These are phyloP conservation scores for Dipodascopsis uninucleata DNA, from an alignment of 805 yeast species.

Conservation along the genomic window DNA sequence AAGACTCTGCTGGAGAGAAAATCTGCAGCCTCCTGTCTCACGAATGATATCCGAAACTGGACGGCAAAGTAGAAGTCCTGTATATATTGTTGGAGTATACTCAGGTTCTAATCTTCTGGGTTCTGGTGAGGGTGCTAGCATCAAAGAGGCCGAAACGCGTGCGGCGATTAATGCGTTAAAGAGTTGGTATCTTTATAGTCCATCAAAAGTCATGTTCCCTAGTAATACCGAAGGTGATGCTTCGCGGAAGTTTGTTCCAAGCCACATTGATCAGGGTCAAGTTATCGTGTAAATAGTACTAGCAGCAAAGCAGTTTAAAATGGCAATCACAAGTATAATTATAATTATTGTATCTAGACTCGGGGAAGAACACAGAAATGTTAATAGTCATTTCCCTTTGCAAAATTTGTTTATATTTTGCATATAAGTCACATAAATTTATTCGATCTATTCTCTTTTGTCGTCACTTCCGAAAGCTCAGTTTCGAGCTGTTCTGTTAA, in stretches of 20 bases:
- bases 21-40: constrained; percentile 68
- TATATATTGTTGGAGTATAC: constrained; percentile 87
- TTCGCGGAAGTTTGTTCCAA: constrained; percentile 24
- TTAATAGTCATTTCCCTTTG: too few species aligned
- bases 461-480: too few species aligned
- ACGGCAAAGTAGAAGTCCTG: constrained; percentile 75
- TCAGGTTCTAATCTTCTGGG: constrained; percentile 79
- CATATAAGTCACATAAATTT: too few species aligned
- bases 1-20: constrained; percentile 70
- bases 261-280: constrained; percentile 35
- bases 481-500: too few species aligned
- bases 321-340: too few species aligned
- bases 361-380: too few species aligned
- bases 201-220: constrained; percentile 60
- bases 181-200: constrained; percentile 88
- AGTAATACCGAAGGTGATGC: constrained; percentile 43
- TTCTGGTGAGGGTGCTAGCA: constrained; percentile 88
- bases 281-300: constrained; percentile 32
- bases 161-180: constrained; percentile 88
- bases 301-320: not conserved
- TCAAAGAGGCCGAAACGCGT: constrained; percentile 87
- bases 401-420: too few species aligned
- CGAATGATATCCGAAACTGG: constrained; percentile 92
- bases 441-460: too few species aligned
- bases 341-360: too few species aligned